These are phyloP conservation scores for Begonia masoniana DNA, from an alignment of 306 rosid species.

Conservation along the genomic window DNA sequence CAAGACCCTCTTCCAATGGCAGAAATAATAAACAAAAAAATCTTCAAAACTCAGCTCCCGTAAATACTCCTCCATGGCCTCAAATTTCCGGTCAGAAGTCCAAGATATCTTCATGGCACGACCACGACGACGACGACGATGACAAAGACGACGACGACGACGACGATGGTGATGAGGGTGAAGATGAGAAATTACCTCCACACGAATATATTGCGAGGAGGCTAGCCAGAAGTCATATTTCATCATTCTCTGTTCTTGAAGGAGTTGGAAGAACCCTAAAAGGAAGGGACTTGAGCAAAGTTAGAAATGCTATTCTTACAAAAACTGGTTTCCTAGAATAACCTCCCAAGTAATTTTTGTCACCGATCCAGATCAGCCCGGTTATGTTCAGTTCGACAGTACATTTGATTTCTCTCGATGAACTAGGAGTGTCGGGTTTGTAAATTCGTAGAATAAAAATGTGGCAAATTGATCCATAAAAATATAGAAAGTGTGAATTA, in stretches of 20 bases:
- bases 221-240: constrained; percentile 65
- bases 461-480: too few species aligned
- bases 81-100: constrained; percentile 31
- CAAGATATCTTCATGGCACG: neutral
- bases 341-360: neutral
- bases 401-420: too few species aligned
- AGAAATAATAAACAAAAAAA: constrained; percentile 22
- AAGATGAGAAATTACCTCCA: constrained; percentile 49
- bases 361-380: too few species aligned
- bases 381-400: too few species aligned
- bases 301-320: constrained; percentile 66
- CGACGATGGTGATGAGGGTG: constrained; percentile 24
- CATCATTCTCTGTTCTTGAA: constrained; percentile 87
- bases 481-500: too few species aligned
- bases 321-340: constrained; percentile 91
- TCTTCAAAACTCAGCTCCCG: constrained; percentile 65
- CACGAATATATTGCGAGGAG: constrained; percentile 82
- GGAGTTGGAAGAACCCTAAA: constrained; percentile 93
- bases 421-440: too few species aligned
- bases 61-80: constrained; percentile 68
- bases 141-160: constrained; percentile 12
- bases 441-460: too few species aligned
- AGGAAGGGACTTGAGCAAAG: constrained; percentile 87
- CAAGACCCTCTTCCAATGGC: constrained; percentile 21
- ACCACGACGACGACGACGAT: neutral